These are phyloP conservation scores for Borovskyia barvae DNA, from an alignment of 208 protist genomes.

Conservation along the genomic window DNA sequence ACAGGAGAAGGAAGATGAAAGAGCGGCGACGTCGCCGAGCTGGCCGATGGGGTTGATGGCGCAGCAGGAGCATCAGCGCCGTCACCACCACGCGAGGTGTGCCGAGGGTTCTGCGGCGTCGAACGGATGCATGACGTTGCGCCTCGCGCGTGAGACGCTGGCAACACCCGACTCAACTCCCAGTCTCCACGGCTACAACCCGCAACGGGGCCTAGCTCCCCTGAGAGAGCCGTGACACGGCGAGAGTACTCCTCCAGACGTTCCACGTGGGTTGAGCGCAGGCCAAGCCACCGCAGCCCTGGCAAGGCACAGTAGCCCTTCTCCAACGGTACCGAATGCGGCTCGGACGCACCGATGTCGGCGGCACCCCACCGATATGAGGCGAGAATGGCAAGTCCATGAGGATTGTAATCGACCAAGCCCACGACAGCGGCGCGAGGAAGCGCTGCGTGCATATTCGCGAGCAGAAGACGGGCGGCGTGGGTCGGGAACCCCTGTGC, in stretches of 20 bases:
- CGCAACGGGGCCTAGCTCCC: too few relatives aligned
- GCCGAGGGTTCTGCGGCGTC: too few relatives aligned
- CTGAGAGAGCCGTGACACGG: too few relatives aligned
- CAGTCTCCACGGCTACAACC: too few relatives aligned
- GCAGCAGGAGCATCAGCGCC: not conserved
- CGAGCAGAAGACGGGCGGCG: constrained; percentile 57
- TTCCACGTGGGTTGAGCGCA: constrained; percentile 23
- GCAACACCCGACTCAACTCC: too few relatives aligned
- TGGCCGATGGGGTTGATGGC: not conserved
- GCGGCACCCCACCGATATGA: constrained; percentile 66
- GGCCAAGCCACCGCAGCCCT: constrained; percentile 48
- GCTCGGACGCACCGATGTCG: not conserved
- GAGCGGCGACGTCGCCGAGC: not conserved
- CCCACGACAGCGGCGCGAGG: constrained; percentile 61
- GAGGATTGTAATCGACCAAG: constrained; percentile 83
- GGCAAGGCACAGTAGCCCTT: constrained; percentile 22
- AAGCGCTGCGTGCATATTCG: constrained; percentile 47
- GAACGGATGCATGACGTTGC: too few relatives aligned
- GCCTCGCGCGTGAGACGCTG: too few relatives aligned
- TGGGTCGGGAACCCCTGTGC: constrained; percentile 77
- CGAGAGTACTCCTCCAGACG: not conserved
- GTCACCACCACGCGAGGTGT: too few relatives aligned
- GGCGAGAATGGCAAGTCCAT: constrained; percentile 69
- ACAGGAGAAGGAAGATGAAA: constrained; percentile 7
- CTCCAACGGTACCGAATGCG: constrained; percentile 8